Conservation (phyloP, 2,329 filamentous ascomycete genomes). For the Hypocrella siamensis region DNA sequence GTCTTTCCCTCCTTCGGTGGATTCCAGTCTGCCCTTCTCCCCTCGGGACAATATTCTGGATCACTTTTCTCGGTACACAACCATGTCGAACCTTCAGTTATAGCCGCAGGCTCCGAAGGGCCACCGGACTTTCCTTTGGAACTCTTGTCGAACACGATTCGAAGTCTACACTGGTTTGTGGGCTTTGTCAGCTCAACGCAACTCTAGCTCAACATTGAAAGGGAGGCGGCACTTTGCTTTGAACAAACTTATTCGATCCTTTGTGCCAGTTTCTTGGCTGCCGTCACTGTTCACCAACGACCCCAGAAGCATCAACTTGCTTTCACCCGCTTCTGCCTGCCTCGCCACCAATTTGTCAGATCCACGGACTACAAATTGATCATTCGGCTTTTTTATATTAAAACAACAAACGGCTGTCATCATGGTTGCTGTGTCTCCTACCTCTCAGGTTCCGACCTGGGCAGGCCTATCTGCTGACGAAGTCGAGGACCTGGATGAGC, state of each 20-base stretch:
- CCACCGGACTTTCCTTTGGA: slow-evolving; percentile 9
- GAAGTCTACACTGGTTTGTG: slow-evolving; percentile 11
- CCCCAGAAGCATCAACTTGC: too few relatives aligned
- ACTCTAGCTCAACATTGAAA: background rate
- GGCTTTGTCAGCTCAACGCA: slow-evolving; percentile 9
- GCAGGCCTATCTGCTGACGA: slow-evolving; percentile 38
- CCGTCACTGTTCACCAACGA: too few relatives aligned
- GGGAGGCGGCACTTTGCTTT: too few relatives aligned
- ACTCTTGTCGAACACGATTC: slow-evolving; percentile 5
- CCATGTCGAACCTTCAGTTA: slow-evolving; percentile 18
- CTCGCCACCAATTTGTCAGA: too few relatives aligned
- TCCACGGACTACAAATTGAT: too few relatives aligned
- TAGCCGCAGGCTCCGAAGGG: slow-evolving; percentile 22
- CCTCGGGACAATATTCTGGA: too few relatives aligned
- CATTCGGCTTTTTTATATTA: background rate
- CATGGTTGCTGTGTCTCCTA: slow-evolving; percentile 12
- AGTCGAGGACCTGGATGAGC: slow-evolving; percentile 69
- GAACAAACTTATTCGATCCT: too few relatives aligned
- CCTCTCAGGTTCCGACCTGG: slow-evolving; percentile 16
- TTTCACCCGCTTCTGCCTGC: too few relatives aligned
- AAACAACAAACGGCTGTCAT: slow-evolving; percentile 3
- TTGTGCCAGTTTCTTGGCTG: too few relatives aligned
- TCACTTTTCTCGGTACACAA: too few relatives aligned
- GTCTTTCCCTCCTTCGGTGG: too few relatives aligned
- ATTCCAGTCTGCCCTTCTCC: too few relatives aligned